These are phyloP conservation scores for Penicillium sp. DNA, from an alignment of 2,329 filamentous ascomycete genomes.

Conservation along the genomic window DNA sequence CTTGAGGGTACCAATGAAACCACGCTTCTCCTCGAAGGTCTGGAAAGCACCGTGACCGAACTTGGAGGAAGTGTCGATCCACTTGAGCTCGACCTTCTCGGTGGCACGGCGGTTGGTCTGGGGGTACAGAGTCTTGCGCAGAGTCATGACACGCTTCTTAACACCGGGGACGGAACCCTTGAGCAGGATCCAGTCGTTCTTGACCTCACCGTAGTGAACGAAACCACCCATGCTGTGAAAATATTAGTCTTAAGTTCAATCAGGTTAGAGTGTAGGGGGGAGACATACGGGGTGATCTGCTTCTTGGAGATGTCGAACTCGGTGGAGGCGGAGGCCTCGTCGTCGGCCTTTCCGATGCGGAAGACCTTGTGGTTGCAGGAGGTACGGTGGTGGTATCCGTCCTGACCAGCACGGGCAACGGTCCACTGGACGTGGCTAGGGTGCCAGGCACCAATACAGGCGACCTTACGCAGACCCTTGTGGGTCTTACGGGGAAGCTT, in stretches of 20 bases:
- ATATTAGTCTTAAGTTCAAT: background rate
- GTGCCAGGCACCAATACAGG: slow-evolving; percentile 99
- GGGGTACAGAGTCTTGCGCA: slow-evolving; percentile 97
- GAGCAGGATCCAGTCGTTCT: slow-evolving; percentile 97
- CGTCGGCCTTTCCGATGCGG: slow-evolving; percentile 90
- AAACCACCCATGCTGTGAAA: slow-evolving; percentile 85
- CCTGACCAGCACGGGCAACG: slow-evolving; percentile 99
- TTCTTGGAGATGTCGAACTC: slow-evolving; percentile 98
- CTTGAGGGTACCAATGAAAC: slow-evolving; percentile 98
- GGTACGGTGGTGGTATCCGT: slow-evolving; percentile 99
- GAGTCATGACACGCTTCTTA: slow-evolving; percentile 99
- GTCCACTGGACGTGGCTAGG: slow-evolving; percentile 99
- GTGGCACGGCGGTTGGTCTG: slow-evolving; percentile 94
- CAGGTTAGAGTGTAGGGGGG: background rate
- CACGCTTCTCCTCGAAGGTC: slow-evolving; percentile 96
- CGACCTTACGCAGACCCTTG: slow-evolving; percentile 99
- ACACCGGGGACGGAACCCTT: slow-evolving; percentile 97
- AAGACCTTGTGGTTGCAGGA: slow-evolving; percentile 99
- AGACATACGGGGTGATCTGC: slow-evolving; percentile 96
- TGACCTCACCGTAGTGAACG: slow-evolving; percentile 98
- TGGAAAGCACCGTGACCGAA: slow-evolving; percentile 99
- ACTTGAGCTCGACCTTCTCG: slow-evolving; percentile 99
- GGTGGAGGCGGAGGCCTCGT: slow-evolving; percentile 90
- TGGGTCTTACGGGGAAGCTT: slow-evolving; percentile 99
- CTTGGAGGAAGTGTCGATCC: slow-evolving; percentile 99